Evolutionary conservation across 1,139 yeast genomes (phyloP).

Genomic region (Scheffersomyces titani): DNA sequence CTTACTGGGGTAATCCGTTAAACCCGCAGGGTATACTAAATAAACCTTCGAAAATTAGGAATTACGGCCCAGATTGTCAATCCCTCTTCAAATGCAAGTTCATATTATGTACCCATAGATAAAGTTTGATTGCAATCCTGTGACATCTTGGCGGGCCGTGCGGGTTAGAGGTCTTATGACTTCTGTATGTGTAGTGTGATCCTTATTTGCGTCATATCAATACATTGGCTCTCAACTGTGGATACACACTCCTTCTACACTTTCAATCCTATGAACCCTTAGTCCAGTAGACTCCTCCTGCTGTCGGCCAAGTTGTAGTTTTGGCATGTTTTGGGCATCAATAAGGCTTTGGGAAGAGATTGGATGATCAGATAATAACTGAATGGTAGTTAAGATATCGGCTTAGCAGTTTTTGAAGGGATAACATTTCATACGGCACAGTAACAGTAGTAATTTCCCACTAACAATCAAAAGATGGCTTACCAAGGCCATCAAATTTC

Average conservation of each 20-base stretch:
- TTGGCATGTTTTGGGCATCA: too few species aligned
- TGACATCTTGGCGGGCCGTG: neutral
- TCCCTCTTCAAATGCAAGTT: neutral
- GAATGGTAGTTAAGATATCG: neutral
- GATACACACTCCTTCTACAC: neutral
- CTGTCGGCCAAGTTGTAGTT: neutral
- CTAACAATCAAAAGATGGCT: neutral
- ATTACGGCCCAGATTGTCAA: neutral
- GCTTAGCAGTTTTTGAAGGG: neutral
- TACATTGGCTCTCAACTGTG: neutral
- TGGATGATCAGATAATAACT: neutral
- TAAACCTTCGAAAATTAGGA: neutral
- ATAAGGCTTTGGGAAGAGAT: neutral
- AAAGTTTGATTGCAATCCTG: neutral
- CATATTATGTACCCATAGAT: neutral
- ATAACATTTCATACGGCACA: neutral
- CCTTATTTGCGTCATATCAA: too few species aligned
- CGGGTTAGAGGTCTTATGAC: neutral
- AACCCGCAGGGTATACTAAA: neutral
- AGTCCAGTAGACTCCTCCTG: neutral
- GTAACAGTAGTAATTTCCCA: neutral
- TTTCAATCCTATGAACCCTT: neutral
- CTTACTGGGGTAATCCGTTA: neutral
- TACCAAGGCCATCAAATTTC: neutral
- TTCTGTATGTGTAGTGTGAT: neutral